Conservation (phyloP, 345 rosid species). For the Sisymbrium irio region DNA sequence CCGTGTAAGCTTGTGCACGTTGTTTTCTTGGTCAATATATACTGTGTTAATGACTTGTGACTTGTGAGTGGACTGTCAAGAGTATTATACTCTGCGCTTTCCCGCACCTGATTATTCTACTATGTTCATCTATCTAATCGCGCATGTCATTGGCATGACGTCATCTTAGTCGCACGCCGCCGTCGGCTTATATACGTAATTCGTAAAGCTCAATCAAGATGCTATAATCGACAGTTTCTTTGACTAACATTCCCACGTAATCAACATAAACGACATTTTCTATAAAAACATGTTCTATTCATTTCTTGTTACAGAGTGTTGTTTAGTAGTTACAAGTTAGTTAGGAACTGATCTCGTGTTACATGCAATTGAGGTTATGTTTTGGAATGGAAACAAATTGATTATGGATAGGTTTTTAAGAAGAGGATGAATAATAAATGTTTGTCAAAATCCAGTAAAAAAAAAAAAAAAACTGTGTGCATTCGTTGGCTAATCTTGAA, state of each 20-base stretch:
- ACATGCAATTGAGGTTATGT: neutral
- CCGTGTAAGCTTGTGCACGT: conserved; percentile 8
- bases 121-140: too few species aligned
- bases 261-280: neutral
- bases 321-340: neutral
- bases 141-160: neutral
- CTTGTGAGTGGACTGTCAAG: neutral
- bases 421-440: neutral
- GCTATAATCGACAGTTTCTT: conserved; percentile 14
- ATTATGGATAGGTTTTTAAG: neutral
- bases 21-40: neutral
- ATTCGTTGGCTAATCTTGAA: neutral
- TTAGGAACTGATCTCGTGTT: neutral
- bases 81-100: neutral
- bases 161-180: conserved; percentile 7
- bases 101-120: neutral
- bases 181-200: neutral
- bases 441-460: neutral
- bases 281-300: neutral
- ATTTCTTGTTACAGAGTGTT: neutral
- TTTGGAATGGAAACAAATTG: neutral
- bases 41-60: neutral
- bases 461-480: neutral
- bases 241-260: neutral
- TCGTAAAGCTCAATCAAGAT: neutral